Percentiles rank a stretch among this genome's conserved stretches.
phyloP scores from a whole-genome alignment of 495 filamentous ascomycete species.

The Xeromyces bisporus region DNA sequence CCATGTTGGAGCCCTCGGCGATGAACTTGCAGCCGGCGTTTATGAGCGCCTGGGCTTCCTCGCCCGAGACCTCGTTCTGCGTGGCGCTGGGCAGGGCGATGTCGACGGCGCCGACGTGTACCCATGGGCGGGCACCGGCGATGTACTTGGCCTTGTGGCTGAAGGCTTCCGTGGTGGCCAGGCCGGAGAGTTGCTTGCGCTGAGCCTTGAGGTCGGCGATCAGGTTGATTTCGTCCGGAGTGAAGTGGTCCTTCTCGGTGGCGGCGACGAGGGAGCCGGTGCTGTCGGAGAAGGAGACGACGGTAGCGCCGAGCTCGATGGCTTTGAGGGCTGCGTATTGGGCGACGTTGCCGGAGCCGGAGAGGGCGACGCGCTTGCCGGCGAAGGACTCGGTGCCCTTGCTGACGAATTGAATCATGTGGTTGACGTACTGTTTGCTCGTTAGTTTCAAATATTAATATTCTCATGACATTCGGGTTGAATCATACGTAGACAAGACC shows the following conservation, averaged over 20 bases:
- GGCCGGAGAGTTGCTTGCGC: constrained; percentile 60
- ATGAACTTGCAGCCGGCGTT: constrained; percentile 65
- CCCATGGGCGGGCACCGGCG: constrained; percentile 78
- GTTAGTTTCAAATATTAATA: not conserved
- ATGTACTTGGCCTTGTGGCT: constrained; percentile 71
- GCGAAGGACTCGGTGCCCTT: constrained; percentile 68
- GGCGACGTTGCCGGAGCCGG: constrained; percentile 94
- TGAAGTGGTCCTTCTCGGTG: constrained; percentile 46
- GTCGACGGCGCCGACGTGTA: constrained; percentile 72
- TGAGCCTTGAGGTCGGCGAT: constrained; percentile 77
- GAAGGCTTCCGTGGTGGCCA: constrained; percentile 33
- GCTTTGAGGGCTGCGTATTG: constrained; percentile 95
- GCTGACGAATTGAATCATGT: constrained; percentile 82
- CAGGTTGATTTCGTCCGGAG: constrained; percentile 52
- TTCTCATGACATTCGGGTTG: not conserved
- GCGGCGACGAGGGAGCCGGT: constrained; percentile 66
- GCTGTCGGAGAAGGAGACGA: constrained; percentile 89
- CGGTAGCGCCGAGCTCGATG: constrained; percentile 86
- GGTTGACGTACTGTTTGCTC: constrained; percentile 49
- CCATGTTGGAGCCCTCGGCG: constrained; percentile 98
- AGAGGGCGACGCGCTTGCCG: constrained; percentile 90
- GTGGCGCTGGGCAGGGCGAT: constrained; percentile 85
- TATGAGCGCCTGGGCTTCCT: constrained; percentile 74
- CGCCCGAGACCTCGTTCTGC: constrained; percentile 88
- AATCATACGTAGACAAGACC: constrained; percentile 68